Evolutionary conservation across 2,329 filamentous ascomycete genomes (phyloP).

Genomic region (Aureobasidium sp.): DNA sequence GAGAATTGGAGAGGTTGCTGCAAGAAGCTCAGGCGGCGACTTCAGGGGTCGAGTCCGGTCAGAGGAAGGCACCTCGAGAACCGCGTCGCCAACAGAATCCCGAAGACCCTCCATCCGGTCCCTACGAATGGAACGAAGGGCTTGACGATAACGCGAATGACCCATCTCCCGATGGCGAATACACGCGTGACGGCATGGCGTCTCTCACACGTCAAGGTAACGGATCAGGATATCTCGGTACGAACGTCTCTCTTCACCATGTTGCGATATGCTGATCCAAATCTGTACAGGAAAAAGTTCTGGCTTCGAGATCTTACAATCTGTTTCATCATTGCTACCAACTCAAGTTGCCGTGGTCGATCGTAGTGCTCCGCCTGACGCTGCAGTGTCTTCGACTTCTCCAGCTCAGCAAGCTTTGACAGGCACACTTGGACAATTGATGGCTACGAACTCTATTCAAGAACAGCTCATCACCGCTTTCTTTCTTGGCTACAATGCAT

Average conservation of each 20-base stretch:
- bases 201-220: constrained; percentile 26
- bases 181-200: constrained; percentile 26
- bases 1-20: constrained; percentile 26
- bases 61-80: background rate
- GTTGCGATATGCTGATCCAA: background rate
- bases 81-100: background rate
- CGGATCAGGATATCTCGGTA: constrained; percentile 40
- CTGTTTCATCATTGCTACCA: constrained; percentile 17
- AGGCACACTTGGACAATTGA: background rate
- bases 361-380: background rate
- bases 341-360: background rate
- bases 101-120: constrained; percentile 6
- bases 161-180: background rate
- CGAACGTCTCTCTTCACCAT: background rate
- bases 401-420: background rate
- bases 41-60: too few relatives aligned
- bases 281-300: constrained; percentile 17
- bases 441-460: background rate
- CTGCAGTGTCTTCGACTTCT: background rate
- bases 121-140: constrained; percentile 13
- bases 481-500: constrained; percentile 41
- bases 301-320: constrained; percentile 17
- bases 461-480: constrained; percentile 27
- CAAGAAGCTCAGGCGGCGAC: background rate
- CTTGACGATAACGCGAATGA: background rate